Percentiles rank a stretch among this genome's conserved stretches.
phyloP scores from a whole-genome alignment of 768 basidiomycete genomes.

The Lactarius vividus region DNA sequence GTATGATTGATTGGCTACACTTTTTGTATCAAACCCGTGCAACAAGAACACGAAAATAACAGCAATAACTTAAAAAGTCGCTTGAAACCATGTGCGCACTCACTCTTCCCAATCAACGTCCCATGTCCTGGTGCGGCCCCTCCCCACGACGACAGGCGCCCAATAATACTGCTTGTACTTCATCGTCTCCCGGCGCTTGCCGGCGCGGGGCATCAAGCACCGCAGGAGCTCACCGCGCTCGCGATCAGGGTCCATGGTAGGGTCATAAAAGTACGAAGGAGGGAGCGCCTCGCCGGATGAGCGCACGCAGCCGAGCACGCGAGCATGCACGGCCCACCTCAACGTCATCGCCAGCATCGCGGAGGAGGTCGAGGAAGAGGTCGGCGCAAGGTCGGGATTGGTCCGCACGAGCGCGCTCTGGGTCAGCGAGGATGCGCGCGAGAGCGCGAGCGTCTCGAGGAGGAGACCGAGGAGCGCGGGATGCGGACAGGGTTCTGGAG shows the following conservation, averaged over 20 bases:
- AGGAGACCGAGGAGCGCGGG: conserved; percentile 23
- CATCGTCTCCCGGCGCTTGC: conserved; percentile 73
- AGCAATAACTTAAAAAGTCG: conserved; percentile 18
- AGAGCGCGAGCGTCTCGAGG: conserved; percentile 25
- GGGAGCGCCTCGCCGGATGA: conserved; percentile 22
- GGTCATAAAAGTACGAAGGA: conserved; percentile 25
- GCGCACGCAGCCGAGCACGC: conserved; percentile 19
- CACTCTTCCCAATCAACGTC: conserved; percentile 30
- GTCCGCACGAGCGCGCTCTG: conserved; percentile 11
- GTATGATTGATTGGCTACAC: conserved; percentile 12
- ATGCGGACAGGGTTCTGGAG: conserved; percentile 10
- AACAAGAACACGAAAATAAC: conserved; percentile 8
- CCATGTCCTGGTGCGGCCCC: conserved; percentile 22
- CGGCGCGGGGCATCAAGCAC: conserved; percentile 49
- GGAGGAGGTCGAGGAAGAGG: not conserved
- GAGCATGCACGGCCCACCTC: conserved; percentile 22
- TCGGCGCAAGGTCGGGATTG: not conserved
- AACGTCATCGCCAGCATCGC: conserved; percentile 11
- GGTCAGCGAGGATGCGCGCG: conserved; percentile 26
- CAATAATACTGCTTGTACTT: conserved; percentile 87
- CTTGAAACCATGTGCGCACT: not conserved
- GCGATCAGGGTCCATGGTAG: conserved; percentile 19
- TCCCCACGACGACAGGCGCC: conserved; percentile 46
- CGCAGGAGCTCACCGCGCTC: conserved; percentile 24
- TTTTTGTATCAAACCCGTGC: not conserved